These are phyloP conservation scores for Gossypium bickii DNA, from an alignment of 345 rosid genomes.

Conservation along the genomic window DNA sequence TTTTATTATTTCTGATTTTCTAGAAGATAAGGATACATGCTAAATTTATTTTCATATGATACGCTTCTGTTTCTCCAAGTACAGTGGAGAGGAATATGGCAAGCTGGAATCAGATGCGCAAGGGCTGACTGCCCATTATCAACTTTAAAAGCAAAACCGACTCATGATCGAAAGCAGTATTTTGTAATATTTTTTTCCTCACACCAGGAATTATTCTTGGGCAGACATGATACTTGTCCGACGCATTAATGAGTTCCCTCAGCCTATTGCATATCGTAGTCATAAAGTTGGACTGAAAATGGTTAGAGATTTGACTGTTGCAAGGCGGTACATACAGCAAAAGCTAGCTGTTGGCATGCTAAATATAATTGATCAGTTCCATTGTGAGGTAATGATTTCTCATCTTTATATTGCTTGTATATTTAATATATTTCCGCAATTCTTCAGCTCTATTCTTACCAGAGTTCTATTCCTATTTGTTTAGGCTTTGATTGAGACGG, in stretches of 20 bases:
- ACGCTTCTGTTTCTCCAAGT: conserved; percentile 28
- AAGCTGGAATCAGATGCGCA: conserved; percentile 89
- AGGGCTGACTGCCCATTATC: conserved; percentile 91
- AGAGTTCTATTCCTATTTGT: conserved; percentile 19
- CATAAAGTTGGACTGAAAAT: conserved; percentile 72
- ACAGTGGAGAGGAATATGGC: conserved; percentile 99
- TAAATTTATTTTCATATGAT: conserved; percentile 18
- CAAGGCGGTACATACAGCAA: conserved; percentile 74
- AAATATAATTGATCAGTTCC: conserved; percentile 82
- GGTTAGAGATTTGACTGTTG: conserved; percentile 81
- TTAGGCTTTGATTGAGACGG: conserved; percentile 74
- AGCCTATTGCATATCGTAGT: conserved; percentile 80
- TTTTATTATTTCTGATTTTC: background rate
- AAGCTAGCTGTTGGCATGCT: conserved; percentile 85
- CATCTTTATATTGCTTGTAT: background rate
- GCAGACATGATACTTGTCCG: conserved; percentile 89
- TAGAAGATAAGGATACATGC: background rate
- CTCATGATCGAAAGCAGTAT: conserved; percentile 88
- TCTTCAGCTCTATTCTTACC: conserved; percentile 14
- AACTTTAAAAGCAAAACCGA: conserved; percentile 93
- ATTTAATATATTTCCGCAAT: background rate
- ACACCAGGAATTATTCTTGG: conserved; percentile 94
- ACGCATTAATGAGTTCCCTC: conserved; percentile 69
- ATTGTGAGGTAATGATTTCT: conserved; percentile 50
- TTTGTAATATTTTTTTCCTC: conserved; percentile 88